Percentiles rank a stretch among this genome's conserved stretches.
Conservation (phyloP, 2,329 filamentous ascomycete genomes). For the Pestalotiopsis sp. region DNA sequence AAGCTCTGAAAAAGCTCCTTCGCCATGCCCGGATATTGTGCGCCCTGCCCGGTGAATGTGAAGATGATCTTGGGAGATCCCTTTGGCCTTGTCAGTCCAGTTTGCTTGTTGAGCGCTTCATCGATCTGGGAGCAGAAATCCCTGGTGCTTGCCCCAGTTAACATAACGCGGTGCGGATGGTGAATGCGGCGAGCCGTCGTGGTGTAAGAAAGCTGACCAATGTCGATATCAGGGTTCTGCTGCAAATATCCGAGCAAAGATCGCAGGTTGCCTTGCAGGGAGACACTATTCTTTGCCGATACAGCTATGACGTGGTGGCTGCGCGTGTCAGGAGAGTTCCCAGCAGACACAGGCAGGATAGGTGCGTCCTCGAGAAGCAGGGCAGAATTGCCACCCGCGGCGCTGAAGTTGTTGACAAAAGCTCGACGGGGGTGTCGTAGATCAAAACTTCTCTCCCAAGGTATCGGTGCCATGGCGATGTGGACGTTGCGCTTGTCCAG, state of each 20-base stretch:
- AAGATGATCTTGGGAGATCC: constrained; percentile 44
- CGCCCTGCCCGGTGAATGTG: constrained; percentile 26
- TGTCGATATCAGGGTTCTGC: constrained; percentile 45
- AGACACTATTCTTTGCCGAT: constrained; percentile 49
- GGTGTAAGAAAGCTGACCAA: constrained; percentile 63
- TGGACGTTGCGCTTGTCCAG: constrained; percentile 41
- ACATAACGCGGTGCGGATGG: constrained; percentile 52
- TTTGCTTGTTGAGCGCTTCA: constrained; percentile 37
- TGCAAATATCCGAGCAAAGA: constrained; percentile 53
- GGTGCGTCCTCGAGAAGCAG: constrained; percentile 26
- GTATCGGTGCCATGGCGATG: constrained; percentile 38
- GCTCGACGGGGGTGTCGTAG: constrained; percentile 27
- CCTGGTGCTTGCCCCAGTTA: constrained; percentile 36
- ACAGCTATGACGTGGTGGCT: constrained; percentile 47
- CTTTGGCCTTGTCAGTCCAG: constrained; percentile 40
- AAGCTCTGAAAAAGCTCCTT: constrained; percentile 15
- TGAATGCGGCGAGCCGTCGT: constrained; percentile 65
- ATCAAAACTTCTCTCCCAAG: constrained; percentile 33
- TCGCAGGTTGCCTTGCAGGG: constrained; percentile 58
- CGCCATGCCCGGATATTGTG: constrained; percentile 19
- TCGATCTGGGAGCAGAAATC: constrained; percentile 40
- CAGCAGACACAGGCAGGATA: not conserved
- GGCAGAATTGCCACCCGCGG: constrained; percentile 50
- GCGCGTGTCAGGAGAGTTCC: constrained; percentile 44
- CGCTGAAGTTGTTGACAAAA: constrained; percentile 56